These are phyloP conservation scores for Trametopsis cervina DNA, from an alignment of 768 basidiomycete species.

Conservation along the genomic window DNA sequence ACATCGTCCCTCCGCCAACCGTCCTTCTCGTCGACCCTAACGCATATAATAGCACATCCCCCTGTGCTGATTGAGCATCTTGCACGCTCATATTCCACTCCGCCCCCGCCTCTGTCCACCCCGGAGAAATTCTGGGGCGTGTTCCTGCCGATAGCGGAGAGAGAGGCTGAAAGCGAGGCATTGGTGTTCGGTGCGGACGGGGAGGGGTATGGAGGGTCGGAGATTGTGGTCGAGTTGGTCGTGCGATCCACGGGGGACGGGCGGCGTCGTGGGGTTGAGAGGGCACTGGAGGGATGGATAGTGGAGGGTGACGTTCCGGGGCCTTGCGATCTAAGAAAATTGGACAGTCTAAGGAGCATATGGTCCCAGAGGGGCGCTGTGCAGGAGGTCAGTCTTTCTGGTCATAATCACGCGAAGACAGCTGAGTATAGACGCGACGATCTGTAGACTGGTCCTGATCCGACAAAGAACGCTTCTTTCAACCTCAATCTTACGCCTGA, in stretches of 20 bases:
- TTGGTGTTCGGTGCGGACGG: slow-evolving; percentile 54
- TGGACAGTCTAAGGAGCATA: slow-evolving; percentile 40
- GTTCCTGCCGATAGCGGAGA: slow-evolving; percentile 63
- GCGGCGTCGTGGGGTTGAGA: slow-evolving; percentile 49
- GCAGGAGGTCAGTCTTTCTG: slow-evolving; percentile 10
- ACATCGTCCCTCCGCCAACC: slow-evolving; percentile 53
- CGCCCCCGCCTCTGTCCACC: slow-evolving; percentile 57
- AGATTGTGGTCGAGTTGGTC: slow-evolving; percentile 59
- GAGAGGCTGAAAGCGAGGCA: slow-evolving; percentile 48
- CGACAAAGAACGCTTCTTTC: slow-evolving; percentile 72
- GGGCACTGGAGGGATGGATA: slow-evolving; percentile 61
- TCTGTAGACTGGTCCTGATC: slow-evolving; percentile 32
- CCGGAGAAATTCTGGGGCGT: slow-evolving; percentile 76
- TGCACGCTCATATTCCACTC: slow-evolving; percentile 60
- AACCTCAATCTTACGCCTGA: slow-evolving; percentile 79
- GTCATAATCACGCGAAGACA: background rate
- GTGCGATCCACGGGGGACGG: slow-evolving; percentile 38
- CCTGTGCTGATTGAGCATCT: slow-evolving; percentile 62
- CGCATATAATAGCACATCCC: slow-evolving; percentile 64
- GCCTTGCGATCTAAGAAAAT: slow-evolving; percentile 39
- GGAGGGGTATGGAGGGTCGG: slow-evolving; percentile 40
- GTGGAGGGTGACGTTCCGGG: slow-evolving; percentile 16
- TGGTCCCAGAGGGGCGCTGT: slow-evolving; percentile 29
- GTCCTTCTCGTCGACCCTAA: slow-evolving; percentile 55
- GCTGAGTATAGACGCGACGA: background rate